A percentile compares a stretch with the other conserved stretches of the same genome.
Evolutionary conservation across 2,329 filamentous ascomycete genomes (phyloP).

Genomic region (Ophiognomonia clavigignenti-juglandacearum): DNA sequence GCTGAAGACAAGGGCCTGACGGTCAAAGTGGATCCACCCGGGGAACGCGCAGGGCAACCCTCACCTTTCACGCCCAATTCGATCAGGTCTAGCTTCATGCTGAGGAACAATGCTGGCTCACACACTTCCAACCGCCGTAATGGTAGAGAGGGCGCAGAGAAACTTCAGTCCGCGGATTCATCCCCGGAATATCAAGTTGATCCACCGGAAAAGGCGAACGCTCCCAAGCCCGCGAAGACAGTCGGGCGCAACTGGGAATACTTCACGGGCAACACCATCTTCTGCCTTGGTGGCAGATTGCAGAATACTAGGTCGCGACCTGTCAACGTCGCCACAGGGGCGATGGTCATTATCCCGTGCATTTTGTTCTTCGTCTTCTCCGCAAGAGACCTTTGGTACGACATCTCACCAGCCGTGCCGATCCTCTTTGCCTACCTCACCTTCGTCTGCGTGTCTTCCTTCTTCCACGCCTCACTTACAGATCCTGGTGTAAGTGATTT

Average conservation of each 20-base stretch:
- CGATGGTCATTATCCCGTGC: conserved; percentile 73
- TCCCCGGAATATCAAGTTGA: conserved; percentile 56
- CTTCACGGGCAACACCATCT: conserved; percentile 88
- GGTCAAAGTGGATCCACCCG: conserved; percentile 57
- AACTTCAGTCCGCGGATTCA: conserved; percentile 75
- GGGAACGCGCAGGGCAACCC: conserved; percentile 47
- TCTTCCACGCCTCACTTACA: conserved; percentile 84
- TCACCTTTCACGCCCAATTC: conserved; percentile 68
- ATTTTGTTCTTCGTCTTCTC: conserved; percentile 82
- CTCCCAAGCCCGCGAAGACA: conserved; percentile 30
- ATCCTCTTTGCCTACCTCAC: conserved; percentile 89
- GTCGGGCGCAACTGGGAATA: conserved; percentile 81
- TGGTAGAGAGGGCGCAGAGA: conserved; percentile 66
- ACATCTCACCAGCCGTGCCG: conserved; percentile 84
- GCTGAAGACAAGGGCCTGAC: conserved; percentile 39
- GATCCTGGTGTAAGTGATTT: conserved; percentile 77
- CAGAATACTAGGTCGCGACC: conserved; percentile 86
- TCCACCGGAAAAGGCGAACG: conserved; percentile 22
- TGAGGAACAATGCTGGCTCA: conserved; percentile 46
- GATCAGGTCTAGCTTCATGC: conserved; percentile 70
- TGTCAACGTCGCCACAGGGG: conserved; percentile 81
- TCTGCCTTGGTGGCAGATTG: conserved; percentile 78
- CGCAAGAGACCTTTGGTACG: conserved; percentile 78
- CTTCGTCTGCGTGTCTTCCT: conserved; percentile 86
- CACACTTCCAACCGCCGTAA: conserved; percentile 50